Evolutionary conservation across 2,329 filamentous ascomycete genomes (phyloP).

Genomic region (Aspergillus sp.): DNA sequence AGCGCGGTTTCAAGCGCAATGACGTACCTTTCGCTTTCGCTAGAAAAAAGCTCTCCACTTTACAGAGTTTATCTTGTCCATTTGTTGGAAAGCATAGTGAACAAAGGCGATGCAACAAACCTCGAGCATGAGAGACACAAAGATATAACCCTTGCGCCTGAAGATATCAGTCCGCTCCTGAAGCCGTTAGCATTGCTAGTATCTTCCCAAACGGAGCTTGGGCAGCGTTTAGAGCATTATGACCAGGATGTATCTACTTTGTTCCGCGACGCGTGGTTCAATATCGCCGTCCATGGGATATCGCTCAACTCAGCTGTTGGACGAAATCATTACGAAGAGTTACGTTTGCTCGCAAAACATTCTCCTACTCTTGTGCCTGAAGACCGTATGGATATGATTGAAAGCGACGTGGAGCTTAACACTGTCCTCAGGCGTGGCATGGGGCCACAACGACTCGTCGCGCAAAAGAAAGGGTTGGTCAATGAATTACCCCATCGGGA

Average conservation of each 20-base stretch:
- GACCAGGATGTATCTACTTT: slow-evolving; percentile 71
- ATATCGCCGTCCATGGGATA: slow-evolving; percentile 92
- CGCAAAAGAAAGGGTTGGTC: slow-evolving; percentile 77
- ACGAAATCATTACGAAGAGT: slow-evolving; percentile 70
- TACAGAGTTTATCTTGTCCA: slow-evolving; percentile 83
- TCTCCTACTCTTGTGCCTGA: slow-evolving; percentile 86
- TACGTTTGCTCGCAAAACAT: slow-evolving; percentile 81
- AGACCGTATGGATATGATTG: slow-evolving; percentile 82
- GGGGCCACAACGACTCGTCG: slow-evolving; percentile 66
- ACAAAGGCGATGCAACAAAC: slow-evolving; percentile 82
- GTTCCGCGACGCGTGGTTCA: slow-evolving; percentile 95
- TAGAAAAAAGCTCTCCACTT: slow-evolving; percentile 66
- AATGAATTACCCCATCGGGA: slow-evolving; percentile 74
- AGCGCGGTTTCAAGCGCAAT: slow-evolving; percentile 79
- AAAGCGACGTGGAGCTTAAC: slow-evolving; percentile 96
- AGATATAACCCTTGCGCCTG: slow-evolving; percentile 78
- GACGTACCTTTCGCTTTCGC: slow-evolving; percentile 71
- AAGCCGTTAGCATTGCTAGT: slow-evolving; percentile 85
- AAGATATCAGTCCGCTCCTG: slow-evolving; percentile 83
- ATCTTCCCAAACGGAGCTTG: slow-evolving; percentile 45
- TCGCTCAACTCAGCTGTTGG: slow-evolving; percentile 71
- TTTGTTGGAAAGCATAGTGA: slow-evolving; percentile 81
- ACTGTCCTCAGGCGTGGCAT: slow-evolving; percentile 86
- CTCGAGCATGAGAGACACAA: slow-evolving; percentile 70
- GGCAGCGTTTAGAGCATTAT: slow-evolving; percentile 31